phyloP scores from a whole-genome alignment of 2,329 filamentous ascomycete species.

The Monosporascus sp. region DNA sequence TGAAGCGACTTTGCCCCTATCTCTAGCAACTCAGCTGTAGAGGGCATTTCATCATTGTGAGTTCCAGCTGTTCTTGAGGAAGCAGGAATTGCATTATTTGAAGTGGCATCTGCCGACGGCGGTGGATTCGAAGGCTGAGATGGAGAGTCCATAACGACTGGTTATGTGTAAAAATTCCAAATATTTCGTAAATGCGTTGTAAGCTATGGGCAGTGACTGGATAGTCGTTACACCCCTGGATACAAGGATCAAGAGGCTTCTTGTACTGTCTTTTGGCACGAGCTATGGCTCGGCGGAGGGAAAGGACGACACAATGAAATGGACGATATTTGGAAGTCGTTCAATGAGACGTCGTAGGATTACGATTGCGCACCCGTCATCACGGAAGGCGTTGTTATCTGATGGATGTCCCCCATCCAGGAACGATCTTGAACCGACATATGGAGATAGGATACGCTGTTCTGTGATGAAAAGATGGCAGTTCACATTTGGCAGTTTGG shows the following conservation, averaged over 20 bases:
- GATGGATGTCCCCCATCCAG: neutral
- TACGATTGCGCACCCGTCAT: neutral
- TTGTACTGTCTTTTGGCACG: too few relatives aligned
- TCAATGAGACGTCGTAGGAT: neutral
- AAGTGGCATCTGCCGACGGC: neutral
- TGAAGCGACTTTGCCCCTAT: conserved; percentile 23
- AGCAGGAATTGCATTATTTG: neutral
- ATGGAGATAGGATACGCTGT: neutral
- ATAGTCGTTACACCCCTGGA: too few relatives aligned
- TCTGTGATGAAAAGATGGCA: too few relatives aligned
- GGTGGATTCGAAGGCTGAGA: conserved; percentile 6
- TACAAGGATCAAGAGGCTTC: too few relatives aligned
- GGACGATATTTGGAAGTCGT: neutral
- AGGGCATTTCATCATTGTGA: conserved; percentile 15
- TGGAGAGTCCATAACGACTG: conserved; percentile 12
- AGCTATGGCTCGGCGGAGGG: too few relatives aligned
- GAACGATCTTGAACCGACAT: neutral
- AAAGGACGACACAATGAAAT: too few relatives aligned
- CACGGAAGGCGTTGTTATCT: neutral
- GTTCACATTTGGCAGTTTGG: too few relatives aligned
- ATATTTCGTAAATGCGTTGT: neutral
- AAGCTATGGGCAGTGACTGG: neutral
- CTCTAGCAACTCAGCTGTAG: conserved; percentile 15
- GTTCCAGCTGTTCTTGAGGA: neutral
- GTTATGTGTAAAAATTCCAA: neutral